Conservation (phyloP, 2,329 filamentous ascomycete genomes). For the Botrytis deweyae region DNA sequence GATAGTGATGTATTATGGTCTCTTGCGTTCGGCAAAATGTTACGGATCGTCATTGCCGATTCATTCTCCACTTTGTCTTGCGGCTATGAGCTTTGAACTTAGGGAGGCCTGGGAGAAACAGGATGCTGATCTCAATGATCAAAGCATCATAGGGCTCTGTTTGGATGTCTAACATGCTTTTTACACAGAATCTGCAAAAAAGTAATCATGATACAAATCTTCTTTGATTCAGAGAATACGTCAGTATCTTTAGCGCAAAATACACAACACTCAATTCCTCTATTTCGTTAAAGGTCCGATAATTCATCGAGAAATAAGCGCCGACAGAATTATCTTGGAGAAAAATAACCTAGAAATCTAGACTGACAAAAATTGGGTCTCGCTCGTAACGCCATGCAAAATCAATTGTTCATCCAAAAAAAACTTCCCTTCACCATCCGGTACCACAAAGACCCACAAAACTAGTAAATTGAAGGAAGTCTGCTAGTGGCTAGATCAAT, state of each 20-base stretch:
- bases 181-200: not conserved
- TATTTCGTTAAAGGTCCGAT: not conserved
- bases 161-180: not conserved
- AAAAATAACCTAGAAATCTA: not conserved
- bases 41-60: not conserved
- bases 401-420: not conserved
- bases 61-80: not conserved
- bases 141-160: not conserved
- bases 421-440: not conserved
- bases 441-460: not conserved
- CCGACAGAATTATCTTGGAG: not conserved
- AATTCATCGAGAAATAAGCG: not conserved
- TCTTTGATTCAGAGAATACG: not conserved
- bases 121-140: not conserved
- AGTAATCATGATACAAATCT: not conserved
- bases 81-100: not conserved
- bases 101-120: not conserved
- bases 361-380: not conserved
- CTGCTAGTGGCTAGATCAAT: not conserved
- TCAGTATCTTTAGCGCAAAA: not conserved
- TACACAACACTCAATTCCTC: not conserved
- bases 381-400: not conserved
- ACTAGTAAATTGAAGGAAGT: not conserved
- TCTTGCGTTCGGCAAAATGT: not conserved
- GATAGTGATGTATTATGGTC: slow-evolving; percentile 5